phyloP scores from a whole-genome alignment of 2,329 filamentous ascomycete species.

The Alternaria dauci region DNA sequence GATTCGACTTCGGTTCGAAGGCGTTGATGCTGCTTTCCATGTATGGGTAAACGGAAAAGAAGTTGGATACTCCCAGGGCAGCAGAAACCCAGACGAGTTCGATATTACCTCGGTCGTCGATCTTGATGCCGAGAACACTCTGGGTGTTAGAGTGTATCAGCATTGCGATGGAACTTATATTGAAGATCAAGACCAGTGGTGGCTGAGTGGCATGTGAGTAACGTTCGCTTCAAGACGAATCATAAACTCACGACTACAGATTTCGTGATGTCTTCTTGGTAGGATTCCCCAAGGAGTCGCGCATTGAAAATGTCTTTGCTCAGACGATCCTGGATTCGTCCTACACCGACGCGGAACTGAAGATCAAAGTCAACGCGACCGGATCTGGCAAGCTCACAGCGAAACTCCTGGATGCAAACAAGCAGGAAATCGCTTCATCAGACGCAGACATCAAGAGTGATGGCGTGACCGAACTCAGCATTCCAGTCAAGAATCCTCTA shows the following conservation, averaged over 20 bases:
- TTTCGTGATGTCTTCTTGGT: constrained; percentile 72
- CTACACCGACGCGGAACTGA: constrained; percentile 62
- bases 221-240: not conserved
- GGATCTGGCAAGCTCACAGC: constrained; percentile 55
- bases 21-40: constrained; percentile 76
- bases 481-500: constrained; percentile 62
- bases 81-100: constrained; percentile 74
- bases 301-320: constrained; percentile 68
- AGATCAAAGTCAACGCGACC: constrained; percentile 56
- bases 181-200: constrained; percentile 75
- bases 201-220: constrained; percentile 63
- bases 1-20: constrained; percentile 72
- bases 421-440: constrained; percentile 24
- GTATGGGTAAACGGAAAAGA: constrained; percentile 71
- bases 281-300: constrained; percentile 60
- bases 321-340: constrained; percentile 61
- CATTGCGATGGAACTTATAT: constrained; percentile 75
- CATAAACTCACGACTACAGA: constrained; percentile 54
- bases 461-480: constrained; percentile 33
- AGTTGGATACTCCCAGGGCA: constrained; percentile 74
- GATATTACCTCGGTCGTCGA: constrained; percentile 66
- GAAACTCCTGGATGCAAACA: constrained; percentile 56
- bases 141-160: constrained; percentile 74
- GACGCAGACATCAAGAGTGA: constrained; percentile 25
- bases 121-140: constrained; percentile 58